These are phyloP conservation scores for Calonectria fujianensis DNA, from an alignment of 2,329 filamentous ascomycete species.

Conservation along the genomic window DNA sequence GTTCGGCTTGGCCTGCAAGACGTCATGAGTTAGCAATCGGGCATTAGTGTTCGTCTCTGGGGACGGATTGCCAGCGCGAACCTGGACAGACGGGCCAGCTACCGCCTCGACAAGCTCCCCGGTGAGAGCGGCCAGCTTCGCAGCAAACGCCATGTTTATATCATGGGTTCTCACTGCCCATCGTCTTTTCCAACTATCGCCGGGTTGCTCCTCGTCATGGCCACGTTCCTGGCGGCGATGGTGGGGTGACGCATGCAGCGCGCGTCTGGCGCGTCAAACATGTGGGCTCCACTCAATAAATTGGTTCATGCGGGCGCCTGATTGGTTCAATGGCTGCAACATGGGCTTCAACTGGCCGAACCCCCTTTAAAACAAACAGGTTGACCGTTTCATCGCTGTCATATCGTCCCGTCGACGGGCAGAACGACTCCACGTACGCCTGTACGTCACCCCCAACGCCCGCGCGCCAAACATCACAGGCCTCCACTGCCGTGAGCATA, in stretches of 20 bases:
- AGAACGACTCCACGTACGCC: constrained; percentile 4
- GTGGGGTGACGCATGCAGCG: constrained; percentile 43
- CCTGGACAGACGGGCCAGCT: constrained; percentile 72
- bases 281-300: constrained; percentile 42
- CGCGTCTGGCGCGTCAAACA: constrained; percentile 53
- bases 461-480: not conserved
- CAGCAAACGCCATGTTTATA: constrained; percentile 80
- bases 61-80: constrained; percentile 57
- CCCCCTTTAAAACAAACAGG: constrained; percentile 48
- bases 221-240: constrained; percentile 37
- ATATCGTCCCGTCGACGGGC: constrained; percentile 12
- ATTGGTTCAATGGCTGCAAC: constrained; percentile 49
- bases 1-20: constrained; percentile 53
- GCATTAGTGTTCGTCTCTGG: constrained; percentile 28
- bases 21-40: constrained; percentile 41
- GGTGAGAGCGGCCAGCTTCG: constrained; percentile 77
- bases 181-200: constrained; percentile 5
- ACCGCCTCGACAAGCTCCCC: constrained; percentile 83
- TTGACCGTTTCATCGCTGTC: constrained; percentile 19
- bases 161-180: constrained; percentile 42
- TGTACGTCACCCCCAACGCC: not conserved
- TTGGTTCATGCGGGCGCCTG: constrained; percentile 32
- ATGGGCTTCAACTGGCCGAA: constrained; percentile 49
- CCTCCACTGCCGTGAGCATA: not conserved
- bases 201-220: constrained; percentile 25